phyloP scores from a whole-genome alignment of 768 basidiomycete species.

The Russula emetica region DNA sequence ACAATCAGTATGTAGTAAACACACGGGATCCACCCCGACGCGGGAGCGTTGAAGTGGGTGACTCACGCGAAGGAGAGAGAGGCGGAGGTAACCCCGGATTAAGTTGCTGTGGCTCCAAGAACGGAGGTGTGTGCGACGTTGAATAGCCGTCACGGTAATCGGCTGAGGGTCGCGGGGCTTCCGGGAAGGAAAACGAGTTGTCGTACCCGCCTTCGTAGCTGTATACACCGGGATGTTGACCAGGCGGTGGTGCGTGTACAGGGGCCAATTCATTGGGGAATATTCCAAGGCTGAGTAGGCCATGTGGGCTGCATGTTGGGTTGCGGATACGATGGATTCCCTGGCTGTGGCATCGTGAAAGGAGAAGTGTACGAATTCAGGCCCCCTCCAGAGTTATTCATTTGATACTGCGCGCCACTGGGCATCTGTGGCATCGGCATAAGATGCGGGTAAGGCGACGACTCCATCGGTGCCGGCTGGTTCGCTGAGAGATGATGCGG shows the following conservation, averaged over 20 bases:
- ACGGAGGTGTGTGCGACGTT: conserved; percentile 1
- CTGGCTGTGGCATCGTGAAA: neutral
- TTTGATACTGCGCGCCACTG: neutral
- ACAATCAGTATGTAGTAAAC: conserved; percentile 6
- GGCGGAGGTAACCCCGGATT: conserved; percentile 12
- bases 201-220: conserved; percentile 5
- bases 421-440: neutral
- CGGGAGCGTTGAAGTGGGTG: neutral
- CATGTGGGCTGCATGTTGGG: neutral
- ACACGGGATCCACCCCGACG: neutral
- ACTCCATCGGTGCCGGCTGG: neutral
- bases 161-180: neutral
- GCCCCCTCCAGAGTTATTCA: neutral
- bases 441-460: conserved; percentile 9
- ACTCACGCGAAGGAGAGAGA: conserved; percentile 13
- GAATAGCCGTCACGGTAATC: neutral
- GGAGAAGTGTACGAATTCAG: conserved; percentile 1
- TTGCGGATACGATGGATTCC: conserved; percentile 1
- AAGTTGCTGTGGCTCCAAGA: conserved; percentile 10
- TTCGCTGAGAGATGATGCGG: neutral
- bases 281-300: conserved; percentile 8
- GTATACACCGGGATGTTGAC: neutral
- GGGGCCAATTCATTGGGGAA: neutral
- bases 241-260: neutral
- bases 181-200: conserved; percentile 1